phyloP scores from a whole-genome alignment of 495 filamentous ascomycete genomes.

The Aspergillus heteromorphus region DNA sequence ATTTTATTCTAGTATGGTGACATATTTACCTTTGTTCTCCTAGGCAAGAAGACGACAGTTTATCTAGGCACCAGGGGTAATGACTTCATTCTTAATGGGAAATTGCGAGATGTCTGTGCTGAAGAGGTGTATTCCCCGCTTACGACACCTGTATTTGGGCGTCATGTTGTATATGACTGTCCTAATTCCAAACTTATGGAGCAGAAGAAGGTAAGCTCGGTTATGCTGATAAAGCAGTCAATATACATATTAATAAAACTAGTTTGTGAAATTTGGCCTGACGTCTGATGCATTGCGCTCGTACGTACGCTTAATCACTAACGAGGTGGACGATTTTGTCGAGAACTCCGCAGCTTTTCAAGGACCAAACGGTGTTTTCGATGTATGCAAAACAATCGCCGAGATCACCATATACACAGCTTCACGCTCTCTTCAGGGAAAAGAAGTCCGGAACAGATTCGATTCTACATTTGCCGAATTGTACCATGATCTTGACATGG shows the following conservation, averaged over 20 bases:
- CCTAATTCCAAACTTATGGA: constrained; percentile 64
- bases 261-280: constrained; percentile 64
- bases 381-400: constrained; percentile 51
- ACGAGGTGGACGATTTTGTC: constrained; percentile 49
- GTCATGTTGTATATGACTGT: constrained; percentile 61
- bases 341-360: constrained; percentile 42
- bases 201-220: constrained; percentile 54
- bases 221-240: not conserved
- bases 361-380: constrained; percentile 40
- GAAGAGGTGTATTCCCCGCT: constrained; percentile 60
- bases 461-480: constrained; percentile 58
- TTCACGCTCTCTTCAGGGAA: constrained; percentile 58
- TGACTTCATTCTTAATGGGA: constrained; percentile 60
- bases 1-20: constrained; percentile 50
- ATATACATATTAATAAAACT: not conserved
- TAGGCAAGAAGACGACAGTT: constrained; percentile 60
- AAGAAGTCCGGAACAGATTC: constrained; percentile 57
- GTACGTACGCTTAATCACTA: constrained; percentile 53
- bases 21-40: constrained; percentile 59
- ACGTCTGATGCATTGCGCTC: constrained; percentile 57
- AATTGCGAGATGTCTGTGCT: constrained; percentile 56
- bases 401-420: constrained; percentile 65
- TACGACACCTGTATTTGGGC: constrained; percentile 59
- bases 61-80: constrained; percentile 58
- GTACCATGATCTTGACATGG: constrained; percentile 62